These are phyloP conservation scores for Amesomyces nigricolor DNA, from an alignment of 2,329 filamentous ascomycete genomes.

Conservation along the genomic window DNA sequence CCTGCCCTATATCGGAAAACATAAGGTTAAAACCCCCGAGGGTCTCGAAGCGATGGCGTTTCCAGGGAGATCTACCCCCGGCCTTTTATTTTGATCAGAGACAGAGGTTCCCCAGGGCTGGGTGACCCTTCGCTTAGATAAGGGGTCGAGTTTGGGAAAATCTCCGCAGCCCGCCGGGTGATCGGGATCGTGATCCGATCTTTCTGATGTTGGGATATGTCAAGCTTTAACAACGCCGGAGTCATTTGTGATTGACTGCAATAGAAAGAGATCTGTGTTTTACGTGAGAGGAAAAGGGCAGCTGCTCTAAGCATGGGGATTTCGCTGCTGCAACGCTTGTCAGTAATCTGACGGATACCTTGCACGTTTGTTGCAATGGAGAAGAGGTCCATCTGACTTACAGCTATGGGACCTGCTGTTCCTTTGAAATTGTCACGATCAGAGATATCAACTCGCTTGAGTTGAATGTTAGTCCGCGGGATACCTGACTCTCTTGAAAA, in stretches of 20 bases:
- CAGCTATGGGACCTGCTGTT: too few species aligned
- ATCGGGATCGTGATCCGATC: too few species aligned
- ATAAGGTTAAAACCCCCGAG: slow-evolving; percentile 24
- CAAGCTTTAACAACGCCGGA: too few species aligned
- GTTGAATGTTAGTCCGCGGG: not conserved
- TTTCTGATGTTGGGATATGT: too few species aligned
- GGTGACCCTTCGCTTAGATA: slow-evolving; percentile 20
- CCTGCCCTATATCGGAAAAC: slow-evolving; percentile 18
- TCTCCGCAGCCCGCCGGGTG: not conserved
- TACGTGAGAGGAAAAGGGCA: too few species aligned
- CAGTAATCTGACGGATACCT: slow-evolving; percentile 6
- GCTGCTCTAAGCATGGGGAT: too few species aligned
- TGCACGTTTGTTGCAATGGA: not conserved
- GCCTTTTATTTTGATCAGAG: slow-evolving; percentile 8
- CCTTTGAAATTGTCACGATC: not conserved
- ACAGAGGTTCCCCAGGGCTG: slow-evolving; percentile 1
- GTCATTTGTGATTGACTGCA: too few species aligned
- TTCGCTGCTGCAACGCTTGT: not conserved
- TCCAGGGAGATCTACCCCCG: slow-evolving; percentile 21
- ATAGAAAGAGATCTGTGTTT: too few species aligned
- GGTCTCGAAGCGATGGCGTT: slow-evolving; percentile 25
- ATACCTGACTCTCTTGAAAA: too few species aligned
- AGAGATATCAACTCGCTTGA: not conserved
- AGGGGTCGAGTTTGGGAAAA: slow-evolving; percentile 6
- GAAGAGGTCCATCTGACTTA: too few species aligned